A percentile compares a stretch with the other conserved stretches of the same genome.
These are phyloP conservation scores for Dendrobium officinale DNA, from an alignment of 106 monocot species.

Conservation along the genomic window DNA sequence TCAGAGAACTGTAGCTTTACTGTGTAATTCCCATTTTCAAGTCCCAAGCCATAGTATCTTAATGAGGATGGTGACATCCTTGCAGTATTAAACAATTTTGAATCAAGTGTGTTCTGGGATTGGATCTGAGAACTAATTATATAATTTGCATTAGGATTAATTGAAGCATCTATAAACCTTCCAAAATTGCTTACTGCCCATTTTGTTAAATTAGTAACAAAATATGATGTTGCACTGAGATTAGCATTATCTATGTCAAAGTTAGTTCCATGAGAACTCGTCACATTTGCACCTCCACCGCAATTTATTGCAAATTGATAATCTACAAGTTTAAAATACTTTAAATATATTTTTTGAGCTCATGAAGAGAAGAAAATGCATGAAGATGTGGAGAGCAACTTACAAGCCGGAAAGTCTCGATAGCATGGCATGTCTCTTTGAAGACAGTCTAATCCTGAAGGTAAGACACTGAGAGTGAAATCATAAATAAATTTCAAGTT, in stretches of 20 bases:
- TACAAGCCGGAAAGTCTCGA: conserved; percentile 53
- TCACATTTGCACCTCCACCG: conserved; percentile 52
- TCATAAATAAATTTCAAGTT: neutral
- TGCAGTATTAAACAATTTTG: conserved; percentile 67
- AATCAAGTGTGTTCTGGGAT: conserved; percentile 61
- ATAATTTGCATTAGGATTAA: conserved; percentile 21
- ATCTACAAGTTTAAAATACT: conserved; percentile 31
- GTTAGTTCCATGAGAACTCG: conserved; percentile 28
- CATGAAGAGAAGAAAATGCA: neutral
- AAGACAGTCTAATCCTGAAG: conserved; percentile 68
- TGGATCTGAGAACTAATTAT: conserved; percentile 28
- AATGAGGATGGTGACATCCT: conserved; percentile 78
- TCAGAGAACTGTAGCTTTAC: conserved; percentile 66
- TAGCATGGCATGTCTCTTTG: conserved; percentile 63
- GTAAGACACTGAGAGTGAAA: conserved; percentile 33
- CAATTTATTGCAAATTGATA: conserved; percentile 71
- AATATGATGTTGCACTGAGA: conserved; percentile 66
- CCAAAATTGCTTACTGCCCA: conserved; percentile 87
- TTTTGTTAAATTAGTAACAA: conserved; percentile 29
- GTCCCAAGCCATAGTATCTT: conserved; percentile 86
- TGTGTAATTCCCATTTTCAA: conserved; percentile 87
- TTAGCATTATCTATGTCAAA: conserved; percentile 51
- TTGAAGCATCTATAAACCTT: conserved; percentile 37
- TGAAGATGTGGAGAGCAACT: conserved; percentile 7
- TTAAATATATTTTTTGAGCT: neutral